Percentiles rank a stretch among this genome's conserved stretches.
Evolutionary conservation across 495 filamentous ascomycete species (phyloP).

Genomic region (Aspergillus baeticus): DNA sequence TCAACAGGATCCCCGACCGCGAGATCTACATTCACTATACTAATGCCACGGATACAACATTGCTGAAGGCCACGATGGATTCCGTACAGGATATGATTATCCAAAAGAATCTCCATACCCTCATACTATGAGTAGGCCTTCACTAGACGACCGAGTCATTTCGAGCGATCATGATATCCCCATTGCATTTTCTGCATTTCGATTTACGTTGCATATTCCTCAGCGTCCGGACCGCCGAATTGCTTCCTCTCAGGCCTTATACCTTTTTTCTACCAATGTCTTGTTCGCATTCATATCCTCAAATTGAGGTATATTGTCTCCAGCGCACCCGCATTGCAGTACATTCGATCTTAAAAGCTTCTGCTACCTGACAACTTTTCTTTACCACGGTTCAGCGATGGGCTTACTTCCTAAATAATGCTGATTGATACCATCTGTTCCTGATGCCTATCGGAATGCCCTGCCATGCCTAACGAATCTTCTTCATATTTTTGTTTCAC

Average conservation of each 20-base stretch:
- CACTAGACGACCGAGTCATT: slow-evolving; percentile 18
- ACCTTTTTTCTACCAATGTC: slow-evolving; percentile 6
- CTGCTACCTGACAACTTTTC: slow-evolving; percentile 5
- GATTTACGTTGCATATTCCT: slow-evolving; percentile 22
- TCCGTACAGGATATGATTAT: slow-evolving; percentile 99
- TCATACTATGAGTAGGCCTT: slow-evolving; percentile 73
- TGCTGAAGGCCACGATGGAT: slow-evolving; percentile 95
- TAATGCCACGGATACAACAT: slow-evolving; percentile 91
- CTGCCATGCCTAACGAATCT: slow-evolving; percentile 25
- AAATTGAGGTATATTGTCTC: not conserved
- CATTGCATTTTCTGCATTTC: slow-evolving; percentile 18
- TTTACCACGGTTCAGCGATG: slow-evolving; percentile 18
- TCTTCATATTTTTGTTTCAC: slow-evolving; percentile 8
- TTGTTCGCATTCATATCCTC: not conserved
- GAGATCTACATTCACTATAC: slow-evolving; percentile 95
- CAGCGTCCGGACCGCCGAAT: slow-evolving; percentile 20
- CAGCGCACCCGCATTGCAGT: not conserved
- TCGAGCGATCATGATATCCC: slow-evolving; percentile 27
- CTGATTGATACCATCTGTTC: slow-evolving; percentile 44
- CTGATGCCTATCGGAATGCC: slow-evolving; percentile 14
- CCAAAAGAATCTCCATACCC: slow-evolving; percentile 90
- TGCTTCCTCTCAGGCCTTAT: slow-evolving; percentile 12
- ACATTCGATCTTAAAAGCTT: slow-evolving; percentile 12
- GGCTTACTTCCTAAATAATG: slow-evolving; percentile 22
- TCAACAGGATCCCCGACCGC: slow-evolving; percentile 81